phyloP scores from a whole-genome alignment of 441 rosid species.

The Euphorbia schlechtendalii region DNA sequence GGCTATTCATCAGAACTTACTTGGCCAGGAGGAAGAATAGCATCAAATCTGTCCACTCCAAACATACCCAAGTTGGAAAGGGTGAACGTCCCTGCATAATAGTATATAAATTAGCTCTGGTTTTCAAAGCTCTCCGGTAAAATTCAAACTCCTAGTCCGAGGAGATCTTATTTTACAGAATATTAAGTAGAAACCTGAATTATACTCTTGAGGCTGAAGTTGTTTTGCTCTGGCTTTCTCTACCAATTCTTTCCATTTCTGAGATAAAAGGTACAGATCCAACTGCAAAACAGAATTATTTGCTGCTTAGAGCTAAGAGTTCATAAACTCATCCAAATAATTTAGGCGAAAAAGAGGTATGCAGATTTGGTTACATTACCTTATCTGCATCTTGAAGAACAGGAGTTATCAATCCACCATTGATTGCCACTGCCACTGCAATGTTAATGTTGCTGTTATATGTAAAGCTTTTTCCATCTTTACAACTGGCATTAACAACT shows the following conservation, averaged over 20 bases:
- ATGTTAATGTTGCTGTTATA: conserved; percentile 70
- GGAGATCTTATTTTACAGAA: background rate
- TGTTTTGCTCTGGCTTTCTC: conserved; percentile 85
- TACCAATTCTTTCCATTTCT: conserved; percentile 96
- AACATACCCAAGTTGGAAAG: conserved; percentile 93
- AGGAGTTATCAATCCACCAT: conserved; percentile 95
- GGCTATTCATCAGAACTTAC: conserved; percentile 27
- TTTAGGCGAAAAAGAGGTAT: background rate
- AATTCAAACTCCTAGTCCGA: conserved; percentile 5
- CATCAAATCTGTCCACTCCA: conserved; percentile 95
- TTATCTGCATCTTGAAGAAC: conserved; percentile 96
- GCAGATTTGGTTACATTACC: conserved; percentile 30
- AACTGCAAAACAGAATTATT: conserved; percentile 39
- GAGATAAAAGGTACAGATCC: conserved; percentile 84
- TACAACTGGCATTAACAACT: conserved; percentile 83
- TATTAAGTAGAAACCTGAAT: conserved; percentile 56
- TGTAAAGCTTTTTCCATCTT: conserved; percentile 80
- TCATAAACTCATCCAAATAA: background rate
- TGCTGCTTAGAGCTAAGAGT: conserved; percentile 5
- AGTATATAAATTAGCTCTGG: conserved; percentile 9
- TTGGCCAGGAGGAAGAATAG: conserved; percentile 97
- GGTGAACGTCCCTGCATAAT: conserved; percentile 78
- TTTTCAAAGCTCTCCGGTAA: background rate
- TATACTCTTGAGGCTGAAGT: conserved; percentile 90
- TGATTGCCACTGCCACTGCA: conserved; percentile 93